Percentiles rank a stretch among this genome's conserved stretches.
Conservation (phyloP, 345 rosid species). For the Angophora floribunda region DNA sequence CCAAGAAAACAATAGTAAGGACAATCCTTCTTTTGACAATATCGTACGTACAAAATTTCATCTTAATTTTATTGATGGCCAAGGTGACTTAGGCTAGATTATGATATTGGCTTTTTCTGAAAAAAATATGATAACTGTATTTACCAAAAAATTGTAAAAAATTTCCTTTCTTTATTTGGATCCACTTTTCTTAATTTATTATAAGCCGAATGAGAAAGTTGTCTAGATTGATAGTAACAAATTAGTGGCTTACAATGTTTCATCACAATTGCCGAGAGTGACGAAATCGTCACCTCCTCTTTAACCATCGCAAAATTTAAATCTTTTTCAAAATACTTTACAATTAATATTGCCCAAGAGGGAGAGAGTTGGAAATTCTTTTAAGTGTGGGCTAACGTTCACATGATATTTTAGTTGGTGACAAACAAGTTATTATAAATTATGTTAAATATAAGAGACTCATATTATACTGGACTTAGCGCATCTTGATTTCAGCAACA, state of each 20-base stretch:
- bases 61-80: accelerated
- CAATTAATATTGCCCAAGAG: background rate
- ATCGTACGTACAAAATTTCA: too few species aligned
- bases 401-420: background rate
- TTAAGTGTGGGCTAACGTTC: background rate
- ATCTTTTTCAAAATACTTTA: background rate
- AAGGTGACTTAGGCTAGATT: background rate
- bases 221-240: accelerated
- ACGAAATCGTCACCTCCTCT: background rate
- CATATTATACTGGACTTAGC: background rate
- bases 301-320: background rate
- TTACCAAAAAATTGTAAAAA: background rate
- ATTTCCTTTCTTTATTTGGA: background rate
- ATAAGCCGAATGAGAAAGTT: background rate
- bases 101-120: too few species aligned
- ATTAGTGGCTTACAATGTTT: background rate
- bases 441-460: background rate
- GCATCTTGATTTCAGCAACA: background rate
- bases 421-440: background rate
- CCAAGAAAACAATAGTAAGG: too few species aligned
- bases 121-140: too few species aligned
- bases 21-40: too few species aligned
- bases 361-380: background rate
- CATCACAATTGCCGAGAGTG: accelerated
- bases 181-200: background rate